A percentile compares a stretch with the other conserved stretches of the same genome.
Evolutionary conservation across 2,329 filamentous ascomycete genomes (phyloP).

Genomic region (Sporothrix mexicana): DNA sequence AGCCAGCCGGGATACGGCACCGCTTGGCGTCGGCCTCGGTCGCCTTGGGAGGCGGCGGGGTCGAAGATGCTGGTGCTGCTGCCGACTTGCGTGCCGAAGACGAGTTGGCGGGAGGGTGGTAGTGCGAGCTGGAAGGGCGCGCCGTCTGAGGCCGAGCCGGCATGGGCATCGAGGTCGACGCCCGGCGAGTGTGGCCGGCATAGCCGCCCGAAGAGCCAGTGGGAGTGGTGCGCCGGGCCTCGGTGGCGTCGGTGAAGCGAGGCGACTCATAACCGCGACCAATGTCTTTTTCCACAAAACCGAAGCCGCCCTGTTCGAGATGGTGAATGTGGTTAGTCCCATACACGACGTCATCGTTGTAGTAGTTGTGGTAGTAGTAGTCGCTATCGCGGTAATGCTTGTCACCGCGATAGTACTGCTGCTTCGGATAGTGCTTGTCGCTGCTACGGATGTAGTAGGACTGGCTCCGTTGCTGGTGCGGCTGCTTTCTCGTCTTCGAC

Average conservation of each 20-base stretch:
- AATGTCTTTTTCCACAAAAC: slow-evolving; percentile 45
- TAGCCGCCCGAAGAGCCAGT: slow-evolving; percentile 46
- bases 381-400: slow-evolving; percentile 37
- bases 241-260: slow-evolving; percentile 48
- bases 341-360: slow-evolving; percentile 59
- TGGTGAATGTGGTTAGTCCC: slow-evolving; percentile 62
- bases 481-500: slow-evolving; percentile 53
- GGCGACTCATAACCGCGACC: slow-evolving; percentile 51
- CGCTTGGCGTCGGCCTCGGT: slow-evolving; percentile 65
- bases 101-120: slow-evolving; percentile 46
- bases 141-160: slow-evolving; percentile 61
- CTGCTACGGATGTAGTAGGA: slow-evolving; percentile 20
- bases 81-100: slow-evolving; percentile 30
- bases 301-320: slow-evolving; percentile 58
- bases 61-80: slow-evolving; percentile 42
- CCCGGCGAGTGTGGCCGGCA: slow-evolving; percentile 42
- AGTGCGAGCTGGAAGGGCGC: slow-evolving; percentile 52
- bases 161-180: slow-evolving; percentile 37
- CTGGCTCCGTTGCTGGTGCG: slow-evolving; percentile 40
- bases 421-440: slow-evolving; percentile 6
- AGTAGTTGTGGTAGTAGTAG: slow-evolving; percentile 37
- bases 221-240: slow-evolving; percentile 46
- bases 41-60: slow-evolving; percentile 53
- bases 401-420: slow-evolving; percentile 14
- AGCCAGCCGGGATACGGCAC: slow-evolving; percentile 83